These are phyloP conservation scores for Casaregolazyma suthepensis DNA, from an alignment of 1,139 yeast genomes.

Conservation along the genomic window DNA sequence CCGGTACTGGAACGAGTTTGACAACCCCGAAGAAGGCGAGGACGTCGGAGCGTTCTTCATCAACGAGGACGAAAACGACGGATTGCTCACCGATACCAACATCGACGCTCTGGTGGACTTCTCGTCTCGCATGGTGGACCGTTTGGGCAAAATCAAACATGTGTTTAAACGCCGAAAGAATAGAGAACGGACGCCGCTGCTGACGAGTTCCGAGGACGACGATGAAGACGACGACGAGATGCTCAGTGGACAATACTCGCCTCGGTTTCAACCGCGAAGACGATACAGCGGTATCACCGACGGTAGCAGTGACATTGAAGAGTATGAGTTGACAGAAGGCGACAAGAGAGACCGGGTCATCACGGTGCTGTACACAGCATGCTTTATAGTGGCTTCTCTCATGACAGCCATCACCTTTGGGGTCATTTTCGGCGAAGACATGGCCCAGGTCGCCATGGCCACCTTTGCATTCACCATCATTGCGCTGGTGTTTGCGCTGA, in stretches of 20 bases:
- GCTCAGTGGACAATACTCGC: slow-evolving; percentile 18
- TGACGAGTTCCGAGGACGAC: slow-evolving; percentile 17
- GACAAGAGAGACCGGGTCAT: slow-evolving; percentile 42
- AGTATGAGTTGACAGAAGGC: slow-evolving; percentile 5
- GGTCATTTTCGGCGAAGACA: slow-evolving; percentile 37
- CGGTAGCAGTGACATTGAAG: slow-evolving; percentile 7
- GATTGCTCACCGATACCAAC: slow-evolving; percentile 31
- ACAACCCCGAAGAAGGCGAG: slow-evolving; percentile 50
- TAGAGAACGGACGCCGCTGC: slow-evolving; percentile 10
- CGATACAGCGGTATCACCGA: slow-evolving; percentile 9
- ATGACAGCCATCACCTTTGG: slow-evolving; percentile 46
- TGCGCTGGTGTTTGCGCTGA: slow-evolving; percentile 35
- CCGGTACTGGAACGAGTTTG: slow-evolving; percentile 70
- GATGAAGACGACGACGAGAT: slow-evolving; percentile 16
- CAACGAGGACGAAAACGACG: slow-evolving; percentile 28
- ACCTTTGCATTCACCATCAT: slow-evolving; percentile 24
- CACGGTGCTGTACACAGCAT: slow-evolving; percentile 41
- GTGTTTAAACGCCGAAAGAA: slow-evolving; percentile 12
- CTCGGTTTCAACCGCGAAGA: slow-evolving; percentile 19
- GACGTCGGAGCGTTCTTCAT: slow-evolving; percentile 30
- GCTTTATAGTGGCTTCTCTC: slow-evolving; percentile 39
- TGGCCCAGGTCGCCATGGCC: slow-evolving; percentile 22
- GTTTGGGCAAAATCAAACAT: slow-evolving; percentile 14
- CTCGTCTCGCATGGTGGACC: slow-evolving; percentile 20
- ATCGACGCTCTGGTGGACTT: slow-evolving; percentile 30